Percentiles rank a stretch among this genome's conserved stretches.
Conservation (phyloP, 1,284 basidiomycete species). For the Paramarasmius palmivorus region DNA sequence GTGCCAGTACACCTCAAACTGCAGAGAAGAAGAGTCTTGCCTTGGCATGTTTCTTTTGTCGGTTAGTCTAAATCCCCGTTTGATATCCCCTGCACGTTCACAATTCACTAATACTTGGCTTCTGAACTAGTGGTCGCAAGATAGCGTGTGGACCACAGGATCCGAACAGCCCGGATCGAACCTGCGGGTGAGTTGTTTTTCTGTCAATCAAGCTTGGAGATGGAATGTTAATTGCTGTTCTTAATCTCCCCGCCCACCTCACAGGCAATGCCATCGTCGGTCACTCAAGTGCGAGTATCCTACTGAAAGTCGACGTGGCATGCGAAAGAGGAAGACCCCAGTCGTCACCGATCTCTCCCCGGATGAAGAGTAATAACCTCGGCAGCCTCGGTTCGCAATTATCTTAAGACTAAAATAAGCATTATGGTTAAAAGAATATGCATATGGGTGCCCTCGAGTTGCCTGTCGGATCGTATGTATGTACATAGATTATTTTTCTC, state of each 20-base stretch:
- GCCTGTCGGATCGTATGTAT: background rate
- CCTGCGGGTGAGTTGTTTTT: slow-evolving; percentile 26
- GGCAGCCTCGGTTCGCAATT: background rate
- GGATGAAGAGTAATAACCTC: slow-evolving; percentile 3
- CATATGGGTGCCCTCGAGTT: background rate
- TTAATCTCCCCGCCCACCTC: too few relatives aligned
- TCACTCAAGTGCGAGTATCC: slow-evolving; percentile 21
- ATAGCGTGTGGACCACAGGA: slow-evolving; percentile 30
- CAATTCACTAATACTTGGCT: slow-evolving; percentile 1
- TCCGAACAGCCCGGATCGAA: slow-evolving; percentile 21
- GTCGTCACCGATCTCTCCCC: slow-evolving; percentile 2
- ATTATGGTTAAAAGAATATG: background rate
- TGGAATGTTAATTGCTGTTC: background rate
- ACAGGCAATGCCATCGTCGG: slow-evolving; percentile 19
- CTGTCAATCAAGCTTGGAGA: background rate
- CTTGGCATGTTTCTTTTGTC: slow-evolving; percentile 31
- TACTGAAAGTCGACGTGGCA: slow-evolving; percentile 20
- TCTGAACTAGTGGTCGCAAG: slow-evolving; percentile 20
- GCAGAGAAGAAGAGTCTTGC: slow-evolving; percentile 25
- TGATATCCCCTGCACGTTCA: background rate
- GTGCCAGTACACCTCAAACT: slow-evolving; percentile 13
- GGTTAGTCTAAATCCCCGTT: slow-evolving; percentile 14
- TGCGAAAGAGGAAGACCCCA: slow-evolving; percentile 18
- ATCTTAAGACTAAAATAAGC: background rate
- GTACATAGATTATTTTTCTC: slow-evolving; percentile 1